These are phyloP conservation scores for Lepiota venenata DNA, from an alignment of 768 basidiomycete species.

Conservation along the genomic window DNA sequence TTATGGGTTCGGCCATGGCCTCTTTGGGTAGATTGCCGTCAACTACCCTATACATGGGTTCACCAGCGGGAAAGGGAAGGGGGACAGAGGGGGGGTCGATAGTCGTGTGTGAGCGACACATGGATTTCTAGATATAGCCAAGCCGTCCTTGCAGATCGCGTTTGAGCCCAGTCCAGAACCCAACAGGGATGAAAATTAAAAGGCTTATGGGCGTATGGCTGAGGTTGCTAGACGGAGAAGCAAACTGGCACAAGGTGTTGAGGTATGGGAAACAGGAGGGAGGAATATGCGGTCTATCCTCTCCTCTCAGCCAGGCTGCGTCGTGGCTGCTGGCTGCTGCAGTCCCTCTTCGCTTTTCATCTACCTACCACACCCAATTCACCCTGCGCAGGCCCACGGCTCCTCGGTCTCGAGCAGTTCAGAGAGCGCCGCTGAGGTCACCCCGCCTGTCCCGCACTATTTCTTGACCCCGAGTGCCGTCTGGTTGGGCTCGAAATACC, in stretches of 20 bases:
- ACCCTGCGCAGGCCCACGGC: too few relatives aligned
- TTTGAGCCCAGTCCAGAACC: conserved; percentile 82
- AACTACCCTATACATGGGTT: conserved; percentile 99
- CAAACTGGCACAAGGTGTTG: conserved; percentile 89
- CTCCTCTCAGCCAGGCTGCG: too few relatives aligned
- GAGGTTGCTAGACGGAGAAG: conserved; percentile 78
- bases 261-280: conserved; percentile 97
- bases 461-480: too few relatives aligned
- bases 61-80: conserved; percentile 26
- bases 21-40: conserved; percentile 99
- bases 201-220: conserved; percentile 79
- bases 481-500: too few relatives aligned
- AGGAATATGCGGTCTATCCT: too few relatives aligned
- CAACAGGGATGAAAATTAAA: conserved; percentile 47
- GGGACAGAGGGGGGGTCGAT: conserved; percentile 25
- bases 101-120: conserved; percentile 66
- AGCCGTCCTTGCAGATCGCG: conserved; percentile 97
- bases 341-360: too few relatives aligned
- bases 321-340: too few relatives aligned
- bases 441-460: too few relatives aligned
- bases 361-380: too few relatives aligned
- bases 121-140: conserved; percentile 99
- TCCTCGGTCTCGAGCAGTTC: too few relatives aligned
- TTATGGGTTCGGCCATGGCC: conserved; percentile 95
- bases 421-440: too few relatives aligned